A percentile compares a stretch with the other conserved stretches of the same genome.
Conservation (phyloP, 192 early-diverging fungal genomes). For the Backusella parvicylindrica region DNA sequence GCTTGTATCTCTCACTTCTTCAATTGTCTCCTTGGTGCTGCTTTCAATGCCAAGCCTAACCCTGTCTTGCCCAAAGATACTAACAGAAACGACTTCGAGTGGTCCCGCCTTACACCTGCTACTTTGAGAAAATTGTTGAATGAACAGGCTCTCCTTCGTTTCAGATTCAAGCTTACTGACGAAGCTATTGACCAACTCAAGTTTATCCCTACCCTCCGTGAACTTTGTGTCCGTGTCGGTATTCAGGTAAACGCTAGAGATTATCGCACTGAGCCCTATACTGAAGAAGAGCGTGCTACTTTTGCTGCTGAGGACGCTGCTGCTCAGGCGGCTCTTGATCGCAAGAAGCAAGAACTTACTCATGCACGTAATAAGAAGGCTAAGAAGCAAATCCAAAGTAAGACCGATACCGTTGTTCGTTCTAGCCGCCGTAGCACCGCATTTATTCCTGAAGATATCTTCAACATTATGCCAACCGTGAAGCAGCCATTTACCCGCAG, state of each 20-base stretch:
- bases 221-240: conserved; percentile 80
- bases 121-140: conserved; percentile 56
- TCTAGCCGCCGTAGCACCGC: conserved; percentile 39
- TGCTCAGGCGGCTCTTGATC: conserved; percentile 24
- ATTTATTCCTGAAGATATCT: conserved; percentile 63
- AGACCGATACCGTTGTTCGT: conserved; percentile 3
- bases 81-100: conserved; percentile 33
- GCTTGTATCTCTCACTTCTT: conserved; percentile 77
- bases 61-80: conserved; percentile 40
- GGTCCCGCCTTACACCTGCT: conserved; percentile 60
- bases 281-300: conserved; percentile 26
- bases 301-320: conserved; percentile 38
- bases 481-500: conserved; percentile 65
- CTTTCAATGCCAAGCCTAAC: conserved; percentile 53
- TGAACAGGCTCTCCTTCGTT: conserved; percentile 65
- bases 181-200: conserved; percentile 48
- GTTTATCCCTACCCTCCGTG: conserved; percentile 71
- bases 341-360: background rate
- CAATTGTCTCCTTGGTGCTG: conserved; percentile 72
- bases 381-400: conserved; percentile 13
- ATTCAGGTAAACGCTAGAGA: conserved; percentile 79
- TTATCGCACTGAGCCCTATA: conserved; percentile 58
- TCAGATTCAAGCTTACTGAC: conserved; percentile 65
- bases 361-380: conserved; percentile 24
- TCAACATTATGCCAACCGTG: conserved; percentile 68